A percentile compares a stretch with the other conserved stretches of the same genome.
phyloP scores from a whole-genome alignment of 495 filamentous ascomycete species.

The Penicillium manginii region DNA sequence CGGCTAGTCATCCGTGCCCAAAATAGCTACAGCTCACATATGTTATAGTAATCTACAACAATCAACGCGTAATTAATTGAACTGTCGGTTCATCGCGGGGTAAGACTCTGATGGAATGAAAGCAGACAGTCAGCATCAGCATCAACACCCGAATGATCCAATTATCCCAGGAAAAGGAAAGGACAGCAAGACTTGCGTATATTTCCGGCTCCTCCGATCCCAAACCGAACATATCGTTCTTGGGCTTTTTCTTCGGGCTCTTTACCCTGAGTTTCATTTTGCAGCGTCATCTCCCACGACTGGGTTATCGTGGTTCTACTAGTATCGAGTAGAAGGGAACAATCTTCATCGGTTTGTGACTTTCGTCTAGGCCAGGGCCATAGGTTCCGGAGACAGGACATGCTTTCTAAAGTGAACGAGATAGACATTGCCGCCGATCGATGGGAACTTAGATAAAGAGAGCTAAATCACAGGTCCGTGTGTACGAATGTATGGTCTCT shows the following conservation, averaged over 20 bases:
- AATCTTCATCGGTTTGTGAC: slow-evolving; percentile 16
- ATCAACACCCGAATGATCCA: too few relatives aligned
- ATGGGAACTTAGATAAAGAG: too few relatives aligned
- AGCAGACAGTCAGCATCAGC: slow-evolving; percentile 8
- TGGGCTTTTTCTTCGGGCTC: slow-evolving; percentile 1
- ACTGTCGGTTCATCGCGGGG: slow-evolving; percentile 18
- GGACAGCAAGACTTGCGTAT: slow-evolving; percentile 35
- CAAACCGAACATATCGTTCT: slow-evolving; percentile 41
- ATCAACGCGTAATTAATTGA: slow-evolving; percentile 9
- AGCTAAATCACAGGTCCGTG: too few relatives aligned
- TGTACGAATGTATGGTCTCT: background rate
- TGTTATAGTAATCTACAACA: too few relatives aligned
- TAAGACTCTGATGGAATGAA: slow-evolving; percentile 10
- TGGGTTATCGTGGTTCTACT: slow-evolving; percentile 11
- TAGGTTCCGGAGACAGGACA: slow-evolving; percentile 23
- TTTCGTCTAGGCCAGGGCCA: slow-evolving; percentile 26
- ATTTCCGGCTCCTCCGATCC: slow-evolving; percentile 47
- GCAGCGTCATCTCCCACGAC: slow-evolving; percentile 11
- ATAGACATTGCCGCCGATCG: too few relatives aligned
- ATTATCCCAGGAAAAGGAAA: background rate
- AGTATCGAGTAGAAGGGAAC: slow-evolving; percentile 11
- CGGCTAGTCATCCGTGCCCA: background rate
- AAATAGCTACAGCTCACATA: background rate
- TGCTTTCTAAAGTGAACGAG: background rate
- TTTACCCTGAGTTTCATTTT: background rate